Base-by-base conservation (phyloP, 1,284 basidiomycete genomes). In the Trichosporon ovoides region DNA sequence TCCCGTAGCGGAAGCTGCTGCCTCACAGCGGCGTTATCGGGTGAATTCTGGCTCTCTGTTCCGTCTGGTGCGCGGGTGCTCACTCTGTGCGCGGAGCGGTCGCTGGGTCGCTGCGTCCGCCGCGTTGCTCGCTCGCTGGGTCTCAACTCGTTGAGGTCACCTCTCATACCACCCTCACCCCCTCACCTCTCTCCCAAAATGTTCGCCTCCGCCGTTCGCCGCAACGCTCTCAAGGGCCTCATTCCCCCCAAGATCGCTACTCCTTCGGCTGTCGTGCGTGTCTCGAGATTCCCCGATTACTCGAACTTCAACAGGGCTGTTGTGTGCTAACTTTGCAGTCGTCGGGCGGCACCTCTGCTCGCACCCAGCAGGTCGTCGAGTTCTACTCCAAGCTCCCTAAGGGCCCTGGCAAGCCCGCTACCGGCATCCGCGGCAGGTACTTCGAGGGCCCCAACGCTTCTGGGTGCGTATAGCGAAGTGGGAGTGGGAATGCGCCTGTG, bases 191-290 rank as follows among this genome's bases (percentile, higher is more conserved):
- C 58, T 46, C 51, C 50, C 22, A 51, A 67, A 70, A 94, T 94
- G 90, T 84, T 87, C 80, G 83, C 89, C 67, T 85, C 90, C 61
- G 84, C 89, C 78, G 81, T 86, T 77, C 87, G 89, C 75, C 87
- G 88, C 74, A 84, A 87, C 72, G 43, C 43, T 48, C 85, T 93
- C 68, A 82, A 83, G 66, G 85, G 86, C 58, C 84, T 95, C 63
- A 86, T 96, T 69, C 93, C 93, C 48, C 93, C 93, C 56, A 97
- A 97, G 82, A 88, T 97, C 73, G 92, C 93, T 56, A 90, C 92
- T 19, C 93, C 92, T 4, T 83, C 84, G 59, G 85, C 89, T 68
- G 86, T 95, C 63, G 89, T 92, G 78, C 73, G 88, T 71, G 56
- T 56, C 60, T 9, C 20, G 12, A 14, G 18, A 6, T 7, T 18